Base-by-base conservation (phyloP, 2,329 filamentous ascomycete species). In the Epichloe bromicola region DNA sequence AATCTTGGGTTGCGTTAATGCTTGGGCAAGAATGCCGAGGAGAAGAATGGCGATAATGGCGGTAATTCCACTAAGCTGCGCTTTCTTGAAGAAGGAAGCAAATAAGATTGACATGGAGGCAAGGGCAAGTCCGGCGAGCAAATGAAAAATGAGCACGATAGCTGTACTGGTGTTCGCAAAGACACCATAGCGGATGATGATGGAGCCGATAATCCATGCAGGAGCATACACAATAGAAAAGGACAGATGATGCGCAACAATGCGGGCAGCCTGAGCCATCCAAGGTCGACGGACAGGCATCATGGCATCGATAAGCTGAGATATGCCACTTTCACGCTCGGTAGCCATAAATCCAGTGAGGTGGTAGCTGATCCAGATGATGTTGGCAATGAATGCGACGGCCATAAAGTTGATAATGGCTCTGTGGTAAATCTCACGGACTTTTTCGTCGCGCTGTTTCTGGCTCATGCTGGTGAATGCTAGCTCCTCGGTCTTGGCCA, bases 301-400 rank as follows among this genome's bases (percentile, higher is more conserved):
- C 88, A 95, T 95, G 50, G 88, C 85, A 66, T 96, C 90, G 42
- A 96, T 80, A 30, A 96, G 73, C 55, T 89, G 86, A 4, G 87
- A 87, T 78, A 95, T 93, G 52, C 89, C 90, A 15, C 82, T 74
- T 69, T 96, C 90, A 51, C 90, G 75, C 67, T 96, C 90, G 2
- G 83, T 81, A 7, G 90, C 89, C 63, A 95, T 83, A 59, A 90
- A 82, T 8, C 90, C 90, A 0, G 88, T 87, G 51, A 95, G 73
- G 60, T 96, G 89, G 63, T 95, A 96, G 38, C 83, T 84, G 26
- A 95, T 78, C 50, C 87, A 88, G 44, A 93, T 82, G 50, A 93
- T 76, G 19, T 82, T 85, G 47, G 89, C 79, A 59, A 94, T 82
- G 61, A 94, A 88, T 1, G 83, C 82, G 19, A 94, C 82, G 15